phyloP scores from a whole-genome alignment of 1,139 yeast species.

The Geotrichum cucujoidarum region DNA sequence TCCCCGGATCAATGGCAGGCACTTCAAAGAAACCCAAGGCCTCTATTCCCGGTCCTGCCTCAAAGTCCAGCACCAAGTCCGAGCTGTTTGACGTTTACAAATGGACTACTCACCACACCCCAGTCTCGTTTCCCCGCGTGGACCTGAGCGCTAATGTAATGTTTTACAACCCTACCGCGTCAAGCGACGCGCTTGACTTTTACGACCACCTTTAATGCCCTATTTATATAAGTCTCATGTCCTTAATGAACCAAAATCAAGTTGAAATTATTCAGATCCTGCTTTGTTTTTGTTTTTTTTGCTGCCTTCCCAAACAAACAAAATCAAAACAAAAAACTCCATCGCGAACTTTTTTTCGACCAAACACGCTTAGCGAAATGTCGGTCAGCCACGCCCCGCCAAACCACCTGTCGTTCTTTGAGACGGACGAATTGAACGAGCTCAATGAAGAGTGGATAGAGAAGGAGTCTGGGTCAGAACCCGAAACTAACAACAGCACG shows the following conservation, averaged over 20 bases:
- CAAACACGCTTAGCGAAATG: no score
- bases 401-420: conserved; percentile 10
- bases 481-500: neutral
- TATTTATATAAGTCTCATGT: neutral
- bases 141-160: neutral
- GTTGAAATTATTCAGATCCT: neutral
- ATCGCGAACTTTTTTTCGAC: neutral
- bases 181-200: conserved; percentile 3
- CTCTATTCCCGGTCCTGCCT: neutral
- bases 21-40: neutral
- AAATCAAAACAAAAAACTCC: neutral
- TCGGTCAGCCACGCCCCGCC: no score
- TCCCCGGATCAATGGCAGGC: conserved; percentile 1
- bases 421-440: conserved; percentile 9
- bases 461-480: neutral
- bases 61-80: neutral
- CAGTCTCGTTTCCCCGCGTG: neutral
- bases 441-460: conserved; percentile 17
- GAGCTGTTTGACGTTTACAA: neutral
- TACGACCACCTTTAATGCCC: neutral
- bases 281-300: neutral
- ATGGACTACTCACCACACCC: neutral
- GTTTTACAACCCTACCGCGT: conserved; percentile 1
- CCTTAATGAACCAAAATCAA: no score
- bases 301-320: neutral